phyloP scores from a whole-genome alignment of 345 rosid species.

The Citrus trifoliata region DNA sequence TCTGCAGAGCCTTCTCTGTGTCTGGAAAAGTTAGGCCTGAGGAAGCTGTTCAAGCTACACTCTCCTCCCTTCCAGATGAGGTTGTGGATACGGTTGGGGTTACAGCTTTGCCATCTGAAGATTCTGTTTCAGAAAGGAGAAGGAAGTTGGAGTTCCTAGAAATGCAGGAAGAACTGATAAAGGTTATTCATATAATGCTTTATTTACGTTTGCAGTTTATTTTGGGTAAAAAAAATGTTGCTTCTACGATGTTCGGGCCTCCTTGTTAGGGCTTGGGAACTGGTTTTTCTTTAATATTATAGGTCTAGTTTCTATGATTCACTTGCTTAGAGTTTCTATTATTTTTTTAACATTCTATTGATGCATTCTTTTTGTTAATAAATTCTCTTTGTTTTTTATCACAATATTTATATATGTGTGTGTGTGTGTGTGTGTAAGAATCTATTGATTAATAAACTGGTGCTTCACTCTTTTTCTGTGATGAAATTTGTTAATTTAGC shows the following conservation, averaged over 20 bases:
- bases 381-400: background rate
- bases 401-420: no score
- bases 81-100: constrained; percentile 92
- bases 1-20: constrained; percentile 73
- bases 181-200: constrained; percentile 41
- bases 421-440: no score
- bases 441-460: background rate
- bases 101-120: constrained; percentile 87
- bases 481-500: background rate
- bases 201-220: constrained; percentile 4
- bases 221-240: background rate
- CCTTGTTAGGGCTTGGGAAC: background rate
- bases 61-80: constrained; percentile 95
- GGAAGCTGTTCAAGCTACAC: constrained; percentile 98
- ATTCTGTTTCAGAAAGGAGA: constrained; percentile 86
- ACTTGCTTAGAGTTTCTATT: background rate
- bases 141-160: constrained; percentile 92
- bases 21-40: constrained; percentile 94
- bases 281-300: background rate
- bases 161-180: constrained; percentile 96
- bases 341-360: background rate
- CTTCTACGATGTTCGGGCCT: background rate
- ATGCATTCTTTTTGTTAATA: background rate
- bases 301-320: background rate
- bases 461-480: background rate